Base-by-base conservation (phyloP, 306 rosid species). In the Castanopsis chinensis region DNA sequence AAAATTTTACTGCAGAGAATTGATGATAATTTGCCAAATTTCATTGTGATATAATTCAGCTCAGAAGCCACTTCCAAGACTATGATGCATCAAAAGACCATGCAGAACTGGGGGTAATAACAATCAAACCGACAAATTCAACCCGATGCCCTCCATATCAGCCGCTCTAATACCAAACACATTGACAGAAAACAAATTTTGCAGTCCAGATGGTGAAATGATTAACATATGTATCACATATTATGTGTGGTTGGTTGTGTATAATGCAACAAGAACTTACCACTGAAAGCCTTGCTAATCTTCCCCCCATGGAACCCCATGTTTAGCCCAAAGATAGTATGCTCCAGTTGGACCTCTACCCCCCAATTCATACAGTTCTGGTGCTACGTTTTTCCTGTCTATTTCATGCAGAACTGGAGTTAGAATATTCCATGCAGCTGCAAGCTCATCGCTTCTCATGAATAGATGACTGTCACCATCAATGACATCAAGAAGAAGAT, bases 341-440 rank as follows among this genome's bases (percentile, higher is more conserved):
- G 95, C 97, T 55, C 97, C 97, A 52, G 91, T 87, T 1, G 97
- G 97, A 77, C 97, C 97, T 2, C 97, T 87, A 37, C 98, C 97
- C 1, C 97, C 97, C 2, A 87, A 72, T 85, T 90, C 92, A 55
- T 92, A 94, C 81, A 94, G 87, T 85, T 94, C 97, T 43, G 92
- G 88, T 15, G 85, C 88, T 32, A 84, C 79, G 70, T 81, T 90
- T n/a, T 88, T 85, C 75, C 78, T 86, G 86, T 91, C 93, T 4
- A 92, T 86, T 87, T 94, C 99, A 53, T 84, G 83, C 82, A 94
- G 79, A 82, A 94, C 87, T 2, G 91, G 92, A 81, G 85, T 77
- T 69, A 94, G 85, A 82, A 92, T 88, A 80, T 85, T 94, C 99
- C 97, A 91, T 5, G 97, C 97, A 12, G 96, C 91, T 27, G 77